Conservation (phyloP, 2,329 filamentous ascomycete species). For the Graphilbum sp. region DNA sequence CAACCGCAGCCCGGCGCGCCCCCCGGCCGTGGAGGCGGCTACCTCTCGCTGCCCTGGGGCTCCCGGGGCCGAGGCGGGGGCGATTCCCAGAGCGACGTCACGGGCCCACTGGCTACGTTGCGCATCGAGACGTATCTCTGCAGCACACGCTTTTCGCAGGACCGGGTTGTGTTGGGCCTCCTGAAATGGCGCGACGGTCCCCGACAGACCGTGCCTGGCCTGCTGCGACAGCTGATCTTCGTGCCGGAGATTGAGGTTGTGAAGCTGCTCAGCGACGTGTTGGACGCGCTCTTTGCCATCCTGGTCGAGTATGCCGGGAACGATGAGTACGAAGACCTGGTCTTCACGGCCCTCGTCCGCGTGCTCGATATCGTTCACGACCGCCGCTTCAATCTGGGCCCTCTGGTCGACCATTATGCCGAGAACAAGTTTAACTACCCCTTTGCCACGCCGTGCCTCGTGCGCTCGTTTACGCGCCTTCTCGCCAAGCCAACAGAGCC, state of each 20-base stretch:
- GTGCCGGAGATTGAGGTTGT: constrained; percentile 96
- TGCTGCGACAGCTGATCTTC: constrained; percentile 74
- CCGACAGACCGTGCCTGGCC: constrained; percentile 51
- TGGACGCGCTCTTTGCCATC: constrained; percentile 82
- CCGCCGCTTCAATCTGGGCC: constrained; percentile 77
- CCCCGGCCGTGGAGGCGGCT: constrained; percentile 58
- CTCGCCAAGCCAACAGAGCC: constrained; percentile 70
- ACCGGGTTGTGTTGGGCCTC: constrained; percentile 68
- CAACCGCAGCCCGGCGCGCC: constrained; percentile 25
- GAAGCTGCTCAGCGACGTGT: constrained; percentile 76
- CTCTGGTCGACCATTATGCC: constrained; percentile 82
- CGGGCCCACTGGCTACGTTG: constrained; percentile 65
- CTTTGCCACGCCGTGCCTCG: constrained; percentile 74
- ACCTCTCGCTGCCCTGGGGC: constrained; percentile 70
- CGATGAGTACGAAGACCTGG: constrained; percentile 80
- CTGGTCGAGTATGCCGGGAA: constrained; percentile 82
- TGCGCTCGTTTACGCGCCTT: constrained; percentile 72
- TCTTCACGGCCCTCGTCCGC: constrained; percentile 79
- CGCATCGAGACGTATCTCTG: constrained; percentile 73
- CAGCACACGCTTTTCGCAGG: constrained; percentile 89
- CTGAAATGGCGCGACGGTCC: constrained; percentile 72
- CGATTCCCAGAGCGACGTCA: constrained; percentile 56
- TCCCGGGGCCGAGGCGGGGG: constrained; percentile 47
- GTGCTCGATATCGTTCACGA: constrained; percentile 91
- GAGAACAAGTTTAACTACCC: constrained; percentile 84